These are phyloP conservation scores for Liquidambar formosana DNA, from an alignment of 164 flowering plant species.

Conservation along the genomic window DNA sequence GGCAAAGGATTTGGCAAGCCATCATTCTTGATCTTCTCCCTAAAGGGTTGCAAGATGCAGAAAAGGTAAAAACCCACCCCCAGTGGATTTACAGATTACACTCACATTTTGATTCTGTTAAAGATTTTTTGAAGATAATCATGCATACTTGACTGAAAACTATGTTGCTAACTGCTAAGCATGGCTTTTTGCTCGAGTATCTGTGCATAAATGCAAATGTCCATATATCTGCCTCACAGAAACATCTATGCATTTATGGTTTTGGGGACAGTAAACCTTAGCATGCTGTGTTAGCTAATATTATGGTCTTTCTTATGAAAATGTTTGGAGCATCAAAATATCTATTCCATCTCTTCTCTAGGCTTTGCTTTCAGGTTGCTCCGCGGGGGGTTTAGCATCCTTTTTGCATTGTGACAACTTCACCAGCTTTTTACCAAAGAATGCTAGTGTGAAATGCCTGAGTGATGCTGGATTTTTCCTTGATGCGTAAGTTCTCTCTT, in stretches of 20 bases:
- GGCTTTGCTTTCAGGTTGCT: slow-evolving; percentile 98
- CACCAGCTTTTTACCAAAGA: slow-evolving; percentile 54
- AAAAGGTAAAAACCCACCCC: slow-evolving; percentile 51
- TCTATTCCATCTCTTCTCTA: slow-evolving; percentile 22
- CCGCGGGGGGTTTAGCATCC: slow-evolving; percentile 92
- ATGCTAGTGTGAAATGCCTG: slow-evolving; percentile 77
- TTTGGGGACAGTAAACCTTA: no score
- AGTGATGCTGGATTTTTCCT: slow-evolving; percentile 97
- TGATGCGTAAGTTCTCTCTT: slow-evolving; percentile 52
- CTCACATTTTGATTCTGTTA: no score
- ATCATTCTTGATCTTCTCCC: slow-evolving; percentile 85
- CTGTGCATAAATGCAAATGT: no score
- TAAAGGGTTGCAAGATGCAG: slow-evolving; percentile 62
- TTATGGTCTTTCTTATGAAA: neutral
- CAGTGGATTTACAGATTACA: neutral
- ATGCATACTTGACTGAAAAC: no score
- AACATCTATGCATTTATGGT: no score
- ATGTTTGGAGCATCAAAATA: neutral
- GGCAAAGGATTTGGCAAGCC: slow-evolving; percentile 88
- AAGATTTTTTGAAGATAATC: no score
- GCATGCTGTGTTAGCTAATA: neutral
- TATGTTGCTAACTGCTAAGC: no score
- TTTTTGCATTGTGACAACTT: slow-evolving; percentile 83
- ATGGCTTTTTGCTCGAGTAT: no score
- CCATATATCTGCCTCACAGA: no score